A percentile compares a stretch with the other conserved stretches of the same genome.
Conservation (phyloP, 2,329 filamentous ascomycete species). For the Chaetomium sp. region DNA sequence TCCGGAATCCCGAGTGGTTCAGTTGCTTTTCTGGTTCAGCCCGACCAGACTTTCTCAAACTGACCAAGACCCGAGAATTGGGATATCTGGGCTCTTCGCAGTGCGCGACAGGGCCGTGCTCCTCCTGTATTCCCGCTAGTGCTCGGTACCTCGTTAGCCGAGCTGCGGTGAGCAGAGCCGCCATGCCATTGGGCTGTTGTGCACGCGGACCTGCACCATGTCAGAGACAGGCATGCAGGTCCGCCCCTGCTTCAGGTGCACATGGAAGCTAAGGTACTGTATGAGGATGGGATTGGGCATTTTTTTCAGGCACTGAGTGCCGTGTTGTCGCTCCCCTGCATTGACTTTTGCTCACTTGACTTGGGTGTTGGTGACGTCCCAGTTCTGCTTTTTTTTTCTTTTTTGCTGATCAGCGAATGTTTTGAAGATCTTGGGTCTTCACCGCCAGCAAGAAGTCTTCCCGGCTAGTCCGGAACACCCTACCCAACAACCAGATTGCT, state of each 20-base stretch:
- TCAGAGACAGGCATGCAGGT: conserved; percentile 7
- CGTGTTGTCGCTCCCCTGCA: background rate
- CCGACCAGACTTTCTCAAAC: background rate
- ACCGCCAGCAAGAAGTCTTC: no score
- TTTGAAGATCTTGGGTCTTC: background rate
- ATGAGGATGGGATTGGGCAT: background rate
- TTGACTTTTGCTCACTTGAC: background rate
- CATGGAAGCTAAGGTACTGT: background rate
- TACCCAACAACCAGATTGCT: background rate
- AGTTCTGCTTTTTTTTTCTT: no score
- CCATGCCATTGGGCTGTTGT: conserved; percentile 16
- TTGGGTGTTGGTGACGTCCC: background rate
- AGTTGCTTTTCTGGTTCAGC: background rate
- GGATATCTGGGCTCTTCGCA: background rate
- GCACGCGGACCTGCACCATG: background rate
- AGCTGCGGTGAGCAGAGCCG: conserved; percentile 13
- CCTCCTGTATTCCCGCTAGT: background rate
- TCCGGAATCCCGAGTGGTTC: background rate
- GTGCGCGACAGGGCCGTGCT: background rate
- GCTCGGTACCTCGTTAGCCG: background rate
- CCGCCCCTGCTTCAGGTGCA: background rate
- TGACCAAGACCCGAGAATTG: background rate
- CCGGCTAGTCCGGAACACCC: no score
- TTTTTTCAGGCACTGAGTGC: background rate
- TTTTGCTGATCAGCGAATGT: background rate